A percentile compares a stretch with the other conserved stretches of the same genome.
Evolutionary conservation across 1,284 basidiomycete species (phyloP).

Genomic region (Trametes hirsuta): DNA sequence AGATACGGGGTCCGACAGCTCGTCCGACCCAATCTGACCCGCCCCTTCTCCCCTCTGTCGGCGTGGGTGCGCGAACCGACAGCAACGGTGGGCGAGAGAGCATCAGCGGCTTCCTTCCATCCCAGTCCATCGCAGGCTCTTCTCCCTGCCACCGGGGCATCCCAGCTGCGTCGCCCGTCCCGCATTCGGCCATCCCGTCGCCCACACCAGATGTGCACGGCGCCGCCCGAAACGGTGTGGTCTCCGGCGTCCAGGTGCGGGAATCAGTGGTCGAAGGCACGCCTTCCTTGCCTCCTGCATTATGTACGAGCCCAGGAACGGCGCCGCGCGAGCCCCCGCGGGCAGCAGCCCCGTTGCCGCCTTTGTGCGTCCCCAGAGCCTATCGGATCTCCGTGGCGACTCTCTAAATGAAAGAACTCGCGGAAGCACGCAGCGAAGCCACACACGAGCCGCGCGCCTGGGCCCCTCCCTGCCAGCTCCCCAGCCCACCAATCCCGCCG

Average conservation of each 20-base stretch:
- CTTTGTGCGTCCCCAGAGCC: constrained; percentile 1
- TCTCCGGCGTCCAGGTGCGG: not conserved
- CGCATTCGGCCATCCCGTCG: not conserved
- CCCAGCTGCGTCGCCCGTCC: not conserved
- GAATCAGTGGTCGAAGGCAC: not conserved
- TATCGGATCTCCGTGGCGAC: constrained; percentile 14
- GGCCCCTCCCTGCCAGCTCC: not conserved
- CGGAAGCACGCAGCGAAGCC: not conserved
- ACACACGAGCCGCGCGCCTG: not conserved
- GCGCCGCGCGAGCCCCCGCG: not conserved
- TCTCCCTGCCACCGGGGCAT: too few relatives aligned
- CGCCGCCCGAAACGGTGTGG: not conserved
- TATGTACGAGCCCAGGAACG: not conserved
- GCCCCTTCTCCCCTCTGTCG: too few relatives aligned
- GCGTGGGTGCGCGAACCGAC: too few relatives aligned
- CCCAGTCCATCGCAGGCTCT: too few relatives aligned
- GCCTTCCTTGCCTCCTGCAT: not conserved
- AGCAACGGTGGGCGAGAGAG: too few relatives aligned
- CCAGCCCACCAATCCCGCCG: not conserved
- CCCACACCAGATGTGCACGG: not conserved
- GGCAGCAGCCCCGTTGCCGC: not conserved
- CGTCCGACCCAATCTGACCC: too few relatives aligned
- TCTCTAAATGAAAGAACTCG: constrained; percentile 9
- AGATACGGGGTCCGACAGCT: too few relatives aligned
- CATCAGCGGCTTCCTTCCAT: too few relatives aligned